These are phyloP conservation scores for Blastobotrys illinoisensis DNA, from an alignment of 1,139 yeast species.

Conservation along the genomic window DNA sequence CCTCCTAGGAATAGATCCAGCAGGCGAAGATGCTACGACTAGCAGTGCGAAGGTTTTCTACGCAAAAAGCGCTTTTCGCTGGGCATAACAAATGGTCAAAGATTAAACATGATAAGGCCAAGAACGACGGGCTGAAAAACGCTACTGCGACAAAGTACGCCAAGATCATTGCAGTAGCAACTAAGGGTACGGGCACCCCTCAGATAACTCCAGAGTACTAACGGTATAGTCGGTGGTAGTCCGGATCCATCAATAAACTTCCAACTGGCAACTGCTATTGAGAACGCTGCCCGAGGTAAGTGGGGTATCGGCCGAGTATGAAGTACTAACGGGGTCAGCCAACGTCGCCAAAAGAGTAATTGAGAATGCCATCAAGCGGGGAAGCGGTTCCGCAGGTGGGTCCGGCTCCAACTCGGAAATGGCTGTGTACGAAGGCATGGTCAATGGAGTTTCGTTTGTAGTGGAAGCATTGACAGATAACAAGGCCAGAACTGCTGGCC, in stretches of 20 bases:
- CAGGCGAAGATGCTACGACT: background rate
- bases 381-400: slow-evolving; percentile 48
- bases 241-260: slow-evolving; percentile 59
- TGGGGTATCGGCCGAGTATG: background rate
- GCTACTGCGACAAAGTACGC: slow-evolving; percentile 69
- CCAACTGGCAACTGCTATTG: slow-evolving; percentile 67
- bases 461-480: slow-evolving; percentile 87
- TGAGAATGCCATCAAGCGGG: slow-evolving; percentile 82
- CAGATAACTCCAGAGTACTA: background rate
- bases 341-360: slow-evolving; percentile 81
- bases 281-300: slow-evolving; percentile 55
- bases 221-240: slow-evolving; percentile 41
- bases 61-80: background rate
- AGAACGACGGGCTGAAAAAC: slow-evolving; percentile 77
- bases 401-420: slow-evolving; percentile 39
- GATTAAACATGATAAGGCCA: slow-evolving; percentile 89
- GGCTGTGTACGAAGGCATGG: slow-evolving; percentile 80
- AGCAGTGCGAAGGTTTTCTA: background rate
- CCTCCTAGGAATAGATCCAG: background rate
- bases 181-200: slow-evolving; percentile 13
- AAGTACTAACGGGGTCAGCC: slow-evolving; percentile 26
- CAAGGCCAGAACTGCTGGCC: slow-evolving; percentile 72
- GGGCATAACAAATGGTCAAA: slow-evolving; percentile 97
- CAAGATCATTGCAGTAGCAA: slow-evolving; percentile 61
- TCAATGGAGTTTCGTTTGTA: slow-evolving; percentile 82